Conservation (phyloP, 1,284 basidiomycete species). For the Flammula alnicola region DNA sequence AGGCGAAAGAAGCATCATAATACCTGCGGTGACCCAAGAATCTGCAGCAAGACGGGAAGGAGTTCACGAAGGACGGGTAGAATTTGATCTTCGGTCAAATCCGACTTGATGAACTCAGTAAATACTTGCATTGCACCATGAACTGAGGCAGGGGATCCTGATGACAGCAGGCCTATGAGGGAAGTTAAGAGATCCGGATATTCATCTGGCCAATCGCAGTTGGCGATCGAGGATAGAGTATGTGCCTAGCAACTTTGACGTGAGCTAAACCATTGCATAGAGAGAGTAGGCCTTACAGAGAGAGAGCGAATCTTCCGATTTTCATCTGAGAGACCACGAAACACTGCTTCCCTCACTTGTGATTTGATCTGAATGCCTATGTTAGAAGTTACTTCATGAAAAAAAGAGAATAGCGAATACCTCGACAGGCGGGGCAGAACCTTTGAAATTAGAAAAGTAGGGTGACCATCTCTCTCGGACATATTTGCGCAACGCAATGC, state of each 20-base stretch:
- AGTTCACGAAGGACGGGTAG: slow-evolving; percentile 85
- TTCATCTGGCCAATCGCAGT: slow-evolving; percentile 94
- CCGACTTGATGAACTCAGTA: slow-evolving; percentile 89
- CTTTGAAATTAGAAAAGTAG: slow-evolving; percentile 76
- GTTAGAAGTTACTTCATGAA: slow-evolving; percentile 13
- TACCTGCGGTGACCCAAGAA: slow-evolving; percentile 79
- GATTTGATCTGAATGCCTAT: slow-evolving; percentile 63
- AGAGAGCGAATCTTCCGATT: slow-evolving; percentile 84
- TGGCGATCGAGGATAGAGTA: slow-evolving; percentile 83
- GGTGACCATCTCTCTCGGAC: slow-evolving; percentile 87
- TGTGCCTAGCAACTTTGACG: slow-evolving; percentile 62
- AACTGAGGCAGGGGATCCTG: slow-evolving; percentile 72
- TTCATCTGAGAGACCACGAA: slow-evolving; percentile 83
- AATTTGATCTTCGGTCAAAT: slow-evolving; percentile 91
- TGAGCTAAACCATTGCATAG: slow-evolving; percentile 1
- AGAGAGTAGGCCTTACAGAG: slow-evolving; percentile 58
- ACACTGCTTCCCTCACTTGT: slow-evolving; percentile 76
- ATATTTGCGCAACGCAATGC: slow-evolving; percentile 85
- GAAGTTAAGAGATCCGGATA: slow-evolving; percentile 81
- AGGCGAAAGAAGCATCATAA: neutral
- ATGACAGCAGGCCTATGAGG: slow-evolving; percentile 77
- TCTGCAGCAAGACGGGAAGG: slow-evolving; percentile 83
- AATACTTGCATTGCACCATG: slow-evolving; percentile 97
- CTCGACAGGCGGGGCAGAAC: slow-evolving; percentile 72
- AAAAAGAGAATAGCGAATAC: slow-evolving; percentile 43